Conservation (phyloP, 495 filamentous ascomycete species). For the Aspergillus sclerotiicarbonarius region DNA sequence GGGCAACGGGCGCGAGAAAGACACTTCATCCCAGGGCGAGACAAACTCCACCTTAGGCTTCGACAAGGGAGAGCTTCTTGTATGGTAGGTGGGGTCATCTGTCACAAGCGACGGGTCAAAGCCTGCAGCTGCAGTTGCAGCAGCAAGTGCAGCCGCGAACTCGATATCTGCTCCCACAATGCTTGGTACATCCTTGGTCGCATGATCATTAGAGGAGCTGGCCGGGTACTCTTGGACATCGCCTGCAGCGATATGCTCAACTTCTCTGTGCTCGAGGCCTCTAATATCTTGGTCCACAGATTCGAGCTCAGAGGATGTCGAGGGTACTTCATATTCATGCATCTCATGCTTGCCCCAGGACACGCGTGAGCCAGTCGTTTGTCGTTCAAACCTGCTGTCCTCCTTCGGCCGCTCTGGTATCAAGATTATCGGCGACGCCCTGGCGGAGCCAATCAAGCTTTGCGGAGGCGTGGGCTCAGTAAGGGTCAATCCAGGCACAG, state of each 20-base stretch:
- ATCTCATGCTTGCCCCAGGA: conserved; percentile 62
- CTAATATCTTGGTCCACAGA: conserved; percentile 30
- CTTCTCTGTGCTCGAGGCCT: background rate
- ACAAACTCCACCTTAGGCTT: conserved; percentile 46
- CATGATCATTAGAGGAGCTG: conserved; percentile 8
- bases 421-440: conserved; percentile 32
- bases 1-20: conserved; percentile 33
- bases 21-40: conserved; percentile 42
- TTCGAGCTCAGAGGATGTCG: conserved; percentile 48
- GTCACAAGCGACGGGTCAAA: conserved; percentile 72
- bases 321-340: conserved; percentile 58
- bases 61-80: conserved; percentile 62
- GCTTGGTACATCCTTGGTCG: conserved; percentile 17
- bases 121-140: conserved; percentile 62
- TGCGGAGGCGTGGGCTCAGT: conserved; percentile 53
- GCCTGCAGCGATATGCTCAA: conserved; percentile 14
- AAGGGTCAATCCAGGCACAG: conserved; percentile 45
- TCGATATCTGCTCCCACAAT: conserved; percentile 55
- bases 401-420: conserved; percentile 20
- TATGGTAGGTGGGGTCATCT: conserved; percentile 60
- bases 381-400: conserved; percentile 25
- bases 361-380: conserved; percentile 50
- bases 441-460: conserved; percentile 41
- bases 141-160: conserved; percentile 69
- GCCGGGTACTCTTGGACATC: conserved; percentile 19